A percentile compares a stretch with the other conserved stretches of the same genome.
These are phyloP conservation scores for Gossypium anomalum DNA, from an alignment of 345 rosid species.

Conservation along the genomic window DNA sequence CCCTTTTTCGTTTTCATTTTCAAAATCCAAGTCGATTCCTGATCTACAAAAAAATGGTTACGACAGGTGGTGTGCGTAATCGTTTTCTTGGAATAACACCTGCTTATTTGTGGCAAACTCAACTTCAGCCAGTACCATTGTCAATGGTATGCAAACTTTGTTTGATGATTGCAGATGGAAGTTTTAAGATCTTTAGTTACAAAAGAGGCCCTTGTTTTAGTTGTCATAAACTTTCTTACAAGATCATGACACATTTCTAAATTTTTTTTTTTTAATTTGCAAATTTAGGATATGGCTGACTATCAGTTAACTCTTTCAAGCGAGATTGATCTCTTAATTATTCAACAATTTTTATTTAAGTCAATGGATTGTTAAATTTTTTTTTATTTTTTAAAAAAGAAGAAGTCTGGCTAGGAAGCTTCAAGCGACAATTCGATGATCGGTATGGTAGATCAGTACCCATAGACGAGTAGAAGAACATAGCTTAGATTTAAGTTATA, in stretches of 20 bases:
- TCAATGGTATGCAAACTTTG: constrained; percentile 46
- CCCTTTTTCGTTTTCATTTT: no score
- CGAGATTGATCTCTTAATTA: constrained; percentile 51
- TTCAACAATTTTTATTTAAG: no score
- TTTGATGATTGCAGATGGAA: background rate
- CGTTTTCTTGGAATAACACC: constrained; percentile 91
- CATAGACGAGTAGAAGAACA: no score
- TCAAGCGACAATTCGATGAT: no score
- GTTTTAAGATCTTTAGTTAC: background rate
- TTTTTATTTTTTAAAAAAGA: no score
- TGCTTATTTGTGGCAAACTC: constrained; percentile 77
- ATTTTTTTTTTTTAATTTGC: background rate
- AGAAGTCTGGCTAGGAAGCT: no score
- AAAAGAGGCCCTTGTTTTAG: background rate
- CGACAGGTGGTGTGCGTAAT: no score
- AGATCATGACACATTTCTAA: constrained; percentile 1
- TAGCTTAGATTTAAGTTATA: no score
- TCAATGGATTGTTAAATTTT: no score
- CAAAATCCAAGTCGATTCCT: no score
- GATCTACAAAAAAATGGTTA: no score
- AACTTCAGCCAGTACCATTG: constrained; percentile 60
- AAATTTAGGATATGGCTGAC: constrained; percentile 46
- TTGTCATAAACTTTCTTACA: background rate
- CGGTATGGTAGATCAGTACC: no score
- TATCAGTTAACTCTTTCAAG: constrained; percentile 72